Evolutionary conservation across 345 rosid genomes (phyloP).

Genomic region (Lenwebbia sp.): DNA sequence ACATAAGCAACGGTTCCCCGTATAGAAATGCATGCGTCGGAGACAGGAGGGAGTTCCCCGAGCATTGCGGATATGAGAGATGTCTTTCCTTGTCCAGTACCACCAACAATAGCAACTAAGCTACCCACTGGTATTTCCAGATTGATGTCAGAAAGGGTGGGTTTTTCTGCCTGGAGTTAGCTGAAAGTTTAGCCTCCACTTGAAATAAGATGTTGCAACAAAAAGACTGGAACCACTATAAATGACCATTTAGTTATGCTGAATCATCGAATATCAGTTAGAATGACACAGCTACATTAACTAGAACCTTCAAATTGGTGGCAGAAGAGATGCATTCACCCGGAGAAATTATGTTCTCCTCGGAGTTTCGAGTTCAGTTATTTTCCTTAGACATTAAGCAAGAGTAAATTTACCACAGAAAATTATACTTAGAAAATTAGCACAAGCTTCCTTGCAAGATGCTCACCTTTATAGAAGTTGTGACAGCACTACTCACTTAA

Average conservation of each 20-base stretch:
- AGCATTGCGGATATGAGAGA: constrained; percentile 93
- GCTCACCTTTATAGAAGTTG: neutral
- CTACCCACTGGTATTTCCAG: constrained; percentile 68
- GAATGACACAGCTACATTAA: neutral
- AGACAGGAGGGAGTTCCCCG: constrained; percentile 66
- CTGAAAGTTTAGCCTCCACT: neutral
- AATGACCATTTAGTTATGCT: neutral
- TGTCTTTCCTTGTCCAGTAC: constrained; percentile 97
- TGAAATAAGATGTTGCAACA: neutral
- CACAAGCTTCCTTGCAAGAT: neutral
- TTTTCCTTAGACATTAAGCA: neutral
- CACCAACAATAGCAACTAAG: constrained; percentile 87
- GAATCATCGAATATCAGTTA: neutral
- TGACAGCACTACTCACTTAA: neutral
- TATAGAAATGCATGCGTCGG: constrained; percentile 35
- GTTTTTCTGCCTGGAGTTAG: constrained; percentile 41
- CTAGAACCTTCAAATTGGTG: neutral
- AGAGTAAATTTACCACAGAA: neutral
- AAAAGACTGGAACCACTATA: neutral
- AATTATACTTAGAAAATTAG: neutral
- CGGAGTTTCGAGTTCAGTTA: neutral
- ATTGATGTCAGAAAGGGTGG: constrained; percentile 61
- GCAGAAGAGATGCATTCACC: neutral
- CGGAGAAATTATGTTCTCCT: neutral
- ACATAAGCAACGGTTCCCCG: constrained; percentile 91